Conservation (phyloP, 768 basidiomycete species). For the Porpolomopsis calyptriformis region DNA sequence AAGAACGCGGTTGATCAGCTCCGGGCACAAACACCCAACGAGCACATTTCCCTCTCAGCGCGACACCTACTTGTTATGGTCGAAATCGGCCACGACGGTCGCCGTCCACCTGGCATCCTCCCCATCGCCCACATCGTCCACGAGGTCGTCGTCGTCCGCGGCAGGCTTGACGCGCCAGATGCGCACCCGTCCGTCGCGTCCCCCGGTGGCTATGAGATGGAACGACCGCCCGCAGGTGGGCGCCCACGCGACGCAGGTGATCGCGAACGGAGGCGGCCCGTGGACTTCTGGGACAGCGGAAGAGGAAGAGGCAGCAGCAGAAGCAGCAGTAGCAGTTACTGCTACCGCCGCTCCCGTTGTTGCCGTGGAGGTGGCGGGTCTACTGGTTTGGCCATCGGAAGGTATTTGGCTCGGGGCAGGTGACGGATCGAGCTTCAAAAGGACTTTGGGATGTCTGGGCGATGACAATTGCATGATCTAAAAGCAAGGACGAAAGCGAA, state of each 20-base stretch:
- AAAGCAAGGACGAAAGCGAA: too few relatives aligned
- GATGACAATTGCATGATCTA: slow-evolving; percentile 69
- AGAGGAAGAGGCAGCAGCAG: background rate
- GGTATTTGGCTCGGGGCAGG: slow-evolving; percentile 20
- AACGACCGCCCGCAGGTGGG: slow-evolving; percentile 89
- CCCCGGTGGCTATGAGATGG: slow-evolving; percentile 87
- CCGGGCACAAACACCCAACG: background rate
- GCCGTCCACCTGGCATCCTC: slow-evolving; percentile 64
- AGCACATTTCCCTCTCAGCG: background rate
- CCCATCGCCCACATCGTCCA: slow-evolving; percentile 26
- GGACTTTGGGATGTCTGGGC: slow-evolving; percentile 52
- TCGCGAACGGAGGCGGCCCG: slow-evolving; percentile 40
- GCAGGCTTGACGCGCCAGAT: slow-evolving; percentile 79
- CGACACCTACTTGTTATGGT: slow-evolving; percentile 61
- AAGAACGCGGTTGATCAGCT: background rate
- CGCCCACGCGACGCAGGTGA: slow-evolving; percentile 87
- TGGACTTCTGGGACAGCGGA: slow-evolving; percentile 22
- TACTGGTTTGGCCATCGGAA: slow-evolving; percentile 13
- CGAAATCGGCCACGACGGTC: slow-evolving; percentile 73
- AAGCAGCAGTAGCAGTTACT: slow-evolving; percentile 2
- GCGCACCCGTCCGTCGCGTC: slow-evolving; percentile 76
- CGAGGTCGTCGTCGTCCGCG: slow-evolving; percentile 31
- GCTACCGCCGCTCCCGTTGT: too few relatives aligned
- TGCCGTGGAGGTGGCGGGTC: too few relatives aligned
- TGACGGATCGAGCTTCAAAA: slow-evolving; percentile 50